Base-by-base conservation (phyloP, 1,139 yeast genomes). In the Hemisphaericaspora subhashii region DNA sequence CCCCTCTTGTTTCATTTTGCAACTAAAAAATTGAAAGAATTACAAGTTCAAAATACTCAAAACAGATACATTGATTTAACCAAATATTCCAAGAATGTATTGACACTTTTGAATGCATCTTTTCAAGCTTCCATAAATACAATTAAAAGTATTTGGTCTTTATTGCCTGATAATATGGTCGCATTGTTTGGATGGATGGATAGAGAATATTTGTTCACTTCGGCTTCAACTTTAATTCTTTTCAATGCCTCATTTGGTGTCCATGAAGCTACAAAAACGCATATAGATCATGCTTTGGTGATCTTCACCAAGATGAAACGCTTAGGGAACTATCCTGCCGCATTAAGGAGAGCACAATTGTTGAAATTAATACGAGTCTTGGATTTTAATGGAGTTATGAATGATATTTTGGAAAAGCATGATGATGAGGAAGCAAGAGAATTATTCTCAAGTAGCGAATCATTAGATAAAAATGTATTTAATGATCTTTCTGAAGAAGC, bases 101-200 rank as follows among this genome's bases (percentile, higher is more conserved):
- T 84, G 13, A 79, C 86, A 0, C 64, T 87, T 35, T 63, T 87
- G 44, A 86, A 86, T 59, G 85, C 94, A 3, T 85, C 95, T 1
- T 79, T 86, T 58, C 92, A 86, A 52, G 95, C 94, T 0, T 85
- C 94, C 0, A 83, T 86, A 35, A 86, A 86, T 53, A 82, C 92
- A 0, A 80, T 87, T 33, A 72, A 87, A 45, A 78, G 86, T 1
- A 68, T 86, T 4, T 83, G 90, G 86, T 81, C 84, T 0, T 64
- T 86, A 35, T 65, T 83, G 52, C 84, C 86, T 0, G 84, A 82
- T 41, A 83, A 83, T 47, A 82, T 84, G 86, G 83, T 86, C 21
- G 92, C 95, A 0, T 62, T 85, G 30, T 86, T 85, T 64, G 95
- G 95, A 1, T 86, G 89, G 71, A 84, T 86, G 88, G 96, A 87